Evolutionary conservation across 1,284 basidiomycete species (phyloP).

Genomic region (Kwoniella shivajii): DNA sequence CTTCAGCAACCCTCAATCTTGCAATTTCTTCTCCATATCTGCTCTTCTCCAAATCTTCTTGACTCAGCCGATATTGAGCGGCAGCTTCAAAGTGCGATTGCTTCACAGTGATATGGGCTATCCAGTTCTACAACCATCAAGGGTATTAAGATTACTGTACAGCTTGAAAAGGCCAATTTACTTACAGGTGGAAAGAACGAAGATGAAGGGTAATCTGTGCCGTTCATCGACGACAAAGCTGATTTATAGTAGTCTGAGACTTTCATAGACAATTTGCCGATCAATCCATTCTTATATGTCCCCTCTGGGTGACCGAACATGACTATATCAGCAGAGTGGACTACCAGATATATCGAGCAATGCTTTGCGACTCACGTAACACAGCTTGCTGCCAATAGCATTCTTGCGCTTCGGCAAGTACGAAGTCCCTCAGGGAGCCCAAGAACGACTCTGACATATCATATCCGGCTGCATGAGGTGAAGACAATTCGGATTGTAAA

Average conservation of each 20-base stretch:
- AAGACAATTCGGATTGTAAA: conserved; percentile 59
- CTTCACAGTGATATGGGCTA: conserved; percentile 81
- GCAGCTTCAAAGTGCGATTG: conserved; percentile 84
- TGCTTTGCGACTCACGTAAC: conserved; percentile 71
- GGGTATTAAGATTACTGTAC: not conserved
- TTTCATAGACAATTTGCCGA: conserved; percentile 81
- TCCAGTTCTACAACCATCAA: conserved; percentile 75
- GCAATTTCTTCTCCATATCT: conserved; percentile 83
- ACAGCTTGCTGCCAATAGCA: conserved; percentile 94
- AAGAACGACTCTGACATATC: conserved; percentile 71
- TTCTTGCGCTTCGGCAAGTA: conserved; percentile 95
- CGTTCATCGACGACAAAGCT: conserved; percentile 61
- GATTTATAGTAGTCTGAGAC: conserved; percentile 69
- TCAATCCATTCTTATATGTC: conserved; percentile 76
- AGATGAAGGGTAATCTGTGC: conserved; percentile 56
- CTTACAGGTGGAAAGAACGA: conserved; percentile 51
- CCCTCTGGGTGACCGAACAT: conserved; percentile 59
- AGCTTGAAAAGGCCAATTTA: not conserved
- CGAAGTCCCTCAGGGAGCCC: conserved; percentile 69
- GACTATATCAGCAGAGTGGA: too few relatives aligned
- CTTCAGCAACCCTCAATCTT: conserved; percentile 68
- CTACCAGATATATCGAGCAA: not conserved
- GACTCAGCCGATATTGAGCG: conserved; percentile 83
- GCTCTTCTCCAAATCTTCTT: conserved; percentile 85
- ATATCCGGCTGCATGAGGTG: conserved; percentile 46